Evolutionary conservation across 352 stramenopile genomes (phyloP).

Genomic region (Phytophthora pisi): DNA sequence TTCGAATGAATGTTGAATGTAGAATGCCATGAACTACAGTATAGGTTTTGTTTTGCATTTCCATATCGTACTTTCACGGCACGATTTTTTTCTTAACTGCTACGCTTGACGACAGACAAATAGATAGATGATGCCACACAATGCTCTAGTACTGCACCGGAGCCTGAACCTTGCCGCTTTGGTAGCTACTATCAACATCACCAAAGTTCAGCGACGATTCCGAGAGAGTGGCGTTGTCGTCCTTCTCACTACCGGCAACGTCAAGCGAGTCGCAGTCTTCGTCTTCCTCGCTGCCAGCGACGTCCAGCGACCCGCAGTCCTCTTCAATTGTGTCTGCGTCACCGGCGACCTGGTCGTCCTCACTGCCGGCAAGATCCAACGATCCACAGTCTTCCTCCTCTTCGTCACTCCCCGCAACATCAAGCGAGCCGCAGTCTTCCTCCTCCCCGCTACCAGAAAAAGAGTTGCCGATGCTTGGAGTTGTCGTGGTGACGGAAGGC

Average conservation of each 20-base stretch:
- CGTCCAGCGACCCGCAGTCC: slow-evolving; percentile 20
- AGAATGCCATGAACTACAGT: too few relatives aligned
- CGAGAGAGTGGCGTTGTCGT: slow-evolving; percentile 7
- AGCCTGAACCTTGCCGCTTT: slow-evolving; percentile 30
- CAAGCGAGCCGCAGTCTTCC: slow-evolving; percentile 23
- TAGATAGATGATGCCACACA: neutral
- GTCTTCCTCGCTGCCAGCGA: slow-evolving; percentile 6
- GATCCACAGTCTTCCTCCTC: slow-evolving; percentile 29
- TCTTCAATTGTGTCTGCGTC: neutral
- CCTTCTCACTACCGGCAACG: slow-evolving; percentile 6
- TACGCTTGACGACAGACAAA: slow-evolving; percentile 7
- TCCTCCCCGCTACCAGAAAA: slow-evolving; percentile 2
- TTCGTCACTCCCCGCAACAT: slow-evolving; percentile 21
- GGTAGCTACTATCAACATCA: slow-evolving; percentile 21
- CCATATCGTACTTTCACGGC: slow-evolving; percentile 3
- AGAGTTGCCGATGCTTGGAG: slow-evolving; percentile 6
- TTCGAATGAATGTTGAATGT: too few relatives aligned
- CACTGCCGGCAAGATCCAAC: slow-evolving; percentile 15
- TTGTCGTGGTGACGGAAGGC: neutral
- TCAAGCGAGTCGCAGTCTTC: slow-evolving; percentile 13
- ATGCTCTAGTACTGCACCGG: slow-evolving; percentile 15
- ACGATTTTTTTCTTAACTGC: too few relatives aligned
- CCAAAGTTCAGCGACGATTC: slow-evolving; percentile 36
- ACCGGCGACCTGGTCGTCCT: neutral
- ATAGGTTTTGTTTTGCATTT: neutral